Percentiles rank a stretch among this genome's conserved stretches.
Evolutionary conservation across 2,329 filamentous ascomycete genomes (phyloP).

Genomic region (Colletotrichum lupini): DNA sequence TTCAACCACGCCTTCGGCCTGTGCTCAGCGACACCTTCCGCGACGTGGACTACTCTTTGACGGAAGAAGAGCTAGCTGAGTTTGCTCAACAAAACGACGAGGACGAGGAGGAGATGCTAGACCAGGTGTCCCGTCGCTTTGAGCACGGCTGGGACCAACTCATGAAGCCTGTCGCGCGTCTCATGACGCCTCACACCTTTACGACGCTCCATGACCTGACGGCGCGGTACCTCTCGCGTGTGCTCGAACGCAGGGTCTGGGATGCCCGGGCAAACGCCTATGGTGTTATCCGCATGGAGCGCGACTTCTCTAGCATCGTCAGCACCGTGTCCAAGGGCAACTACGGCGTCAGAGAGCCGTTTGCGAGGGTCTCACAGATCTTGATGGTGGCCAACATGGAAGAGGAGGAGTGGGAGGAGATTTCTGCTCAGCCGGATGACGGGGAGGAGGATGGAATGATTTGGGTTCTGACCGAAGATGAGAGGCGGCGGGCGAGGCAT

Average conservation of each 20-base stretch:
- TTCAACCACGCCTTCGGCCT: conserved; percentile 85
- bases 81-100: conserved; percentile 65
- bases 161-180: conserved; percentile 83
- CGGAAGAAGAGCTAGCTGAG: conserved; percentile 70
- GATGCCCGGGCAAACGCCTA: conserved; percentile 83
- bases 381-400: conserved; percentile 93
- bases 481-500: conserved; percentile 77
- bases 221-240: conserved; percentile 77
- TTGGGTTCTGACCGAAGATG: conserved; percentile 79
- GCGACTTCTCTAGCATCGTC: conserved; percentile 84
- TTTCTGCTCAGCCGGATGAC: conserved; percentile 51
- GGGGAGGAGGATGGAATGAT: conserved; percentile 72
- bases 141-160: conserved; percentile 87
- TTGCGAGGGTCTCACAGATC: conserved; percentile 82
- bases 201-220: conserved; percentile 80
- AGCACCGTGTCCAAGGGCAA: conserved; percentile 74
- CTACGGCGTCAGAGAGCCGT: conserved; percentile 82
- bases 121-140: conserved; percentile 82
- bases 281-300: conserved; percentile 84
- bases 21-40: conserved; percentile 90
- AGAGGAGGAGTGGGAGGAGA: conserved; percentile 92
- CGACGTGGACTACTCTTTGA: conserved; percentile 85
- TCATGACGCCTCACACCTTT: conserved; percentile 84
- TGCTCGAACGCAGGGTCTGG: conserved; percentile 90
- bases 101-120: conserved; percentile 65